Evolutionary conservation across 2,329 filamentous ascomycete species (phyloP), one percentile per base, ranked within the genome.

Genomic region (Claviceps cyperi): DNA sequence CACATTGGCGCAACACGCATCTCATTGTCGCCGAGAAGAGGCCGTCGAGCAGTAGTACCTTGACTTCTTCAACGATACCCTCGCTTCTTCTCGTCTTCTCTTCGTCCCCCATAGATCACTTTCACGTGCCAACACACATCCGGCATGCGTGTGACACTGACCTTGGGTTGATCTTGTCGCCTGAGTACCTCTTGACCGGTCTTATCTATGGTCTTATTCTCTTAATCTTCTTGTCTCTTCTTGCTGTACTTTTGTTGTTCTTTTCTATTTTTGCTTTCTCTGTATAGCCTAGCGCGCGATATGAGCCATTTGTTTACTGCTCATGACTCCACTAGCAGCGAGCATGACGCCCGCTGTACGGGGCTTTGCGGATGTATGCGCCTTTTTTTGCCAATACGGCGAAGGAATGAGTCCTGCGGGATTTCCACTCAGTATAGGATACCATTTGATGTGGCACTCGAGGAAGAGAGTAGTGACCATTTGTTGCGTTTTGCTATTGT

Each of bases 401-500:
- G 35, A n/a, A 38, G 36, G 14, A 15, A 45, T 5, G 9, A 45
- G 8, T 41, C 11, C 15, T 39, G 21, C 38, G 15, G 7, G 38
- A 43, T 47, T 3, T 43, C 22, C 43, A 47, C 2, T 43, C 38
- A 43, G 41, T 47, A 46, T 14, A 51, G 43, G 50, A 52, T 52
- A 52, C 50, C 50, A 49, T 47, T 52, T 50, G 50, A 50, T 32
- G 50, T 50, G 50, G 50, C 47, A 40, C 40, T 32, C 28, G 9
- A 11, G n/a, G 32, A 38, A 36, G 22, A 36, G 22, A 19, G 46
- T 22, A 38, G 36, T 13, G 50, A n/a, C 46, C 43, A 43, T 43
- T 51, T 36, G 21, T n/a, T 14, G 15, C 32, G 9, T 17, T 24
- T 47, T 13, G 11, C 17, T 28, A 3, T 38, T n/a, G 21, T 5